Conservation (phyloP, 164 flowering plant species). For the Pachysandra terminalis region DNA sequence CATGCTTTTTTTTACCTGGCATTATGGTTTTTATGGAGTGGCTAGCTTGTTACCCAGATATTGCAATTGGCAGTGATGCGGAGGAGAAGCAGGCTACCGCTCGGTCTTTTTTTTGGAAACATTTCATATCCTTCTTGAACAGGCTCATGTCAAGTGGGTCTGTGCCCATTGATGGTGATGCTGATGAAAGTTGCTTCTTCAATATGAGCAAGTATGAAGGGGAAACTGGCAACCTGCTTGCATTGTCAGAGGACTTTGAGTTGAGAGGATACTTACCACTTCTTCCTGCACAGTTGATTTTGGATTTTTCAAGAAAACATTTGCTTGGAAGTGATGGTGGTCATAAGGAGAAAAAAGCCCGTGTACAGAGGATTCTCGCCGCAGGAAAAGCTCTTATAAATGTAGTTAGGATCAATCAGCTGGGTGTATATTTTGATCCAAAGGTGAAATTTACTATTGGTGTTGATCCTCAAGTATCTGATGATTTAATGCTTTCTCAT, state of each 20-base stretch:
- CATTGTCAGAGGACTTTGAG: conserved; percentile 89
- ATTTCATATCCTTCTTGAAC: conserved; percentile 64
- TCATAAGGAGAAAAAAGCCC: conserved; percentile 55
- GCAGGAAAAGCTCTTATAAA: conserved; percentile 78
- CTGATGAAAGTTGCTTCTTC: conserved; percentile 65
- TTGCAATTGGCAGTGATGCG: conserved; percentile 53
- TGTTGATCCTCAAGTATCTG: conserved; percentile 37
- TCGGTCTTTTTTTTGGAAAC: conserved; percentile 74
- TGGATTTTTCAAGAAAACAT: conserved; percentile 81
- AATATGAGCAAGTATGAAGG: conserved; percentile 76
- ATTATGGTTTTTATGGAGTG: conserved; percentile 88
- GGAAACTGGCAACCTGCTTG: conserved; percentile 73
- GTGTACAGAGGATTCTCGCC: conserved; percentile 73
- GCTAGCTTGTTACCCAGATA: conserved; percentile 80
- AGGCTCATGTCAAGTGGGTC: conserved; percentile 48
- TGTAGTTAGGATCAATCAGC: conserved; percentile 50
- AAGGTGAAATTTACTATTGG: conserved; percentile 59
- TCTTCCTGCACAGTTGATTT: conserved; percentile 74
- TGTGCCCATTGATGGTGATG: conserved; percentile 42
- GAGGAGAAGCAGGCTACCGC: conserved; percentile 70
- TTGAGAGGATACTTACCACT: conserved; percentile 92
- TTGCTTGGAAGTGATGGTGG: conserved; percentile 59
- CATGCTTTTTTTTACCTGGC: conserved; percentile 75
- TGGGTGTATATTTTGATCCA: conserved; percentile 53
- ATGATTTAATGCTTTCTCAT: conserved; percentile 26